Conservation (phyloP, 305 asterid species). For the Fraxinus latifolia region DNA sequence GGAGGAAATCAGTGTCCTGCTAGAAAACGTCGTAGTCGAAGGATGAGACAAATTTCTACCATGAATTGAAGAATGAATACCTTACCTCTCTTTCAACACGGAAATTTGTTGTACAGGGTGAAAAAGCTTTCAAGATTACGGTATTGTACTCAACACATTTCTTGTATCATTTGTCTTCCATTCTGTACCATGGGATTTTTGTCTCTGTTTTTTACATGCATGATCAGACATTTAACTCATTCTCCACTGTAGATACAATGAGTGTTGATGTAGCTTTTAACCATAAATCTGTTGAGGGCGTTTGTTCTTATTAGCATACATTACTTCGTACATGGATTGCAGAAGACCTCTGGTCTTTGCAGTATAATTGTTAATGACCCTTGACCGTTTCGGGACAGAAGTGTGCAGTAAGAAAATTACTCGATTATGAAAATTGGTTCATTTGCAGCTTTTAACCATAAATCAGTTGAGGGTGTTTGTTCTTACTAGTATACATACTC, state of each 20-base stretch:
- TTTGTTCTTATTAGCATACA: conserved; percentile 14
- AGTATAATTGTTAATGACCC: neutral
- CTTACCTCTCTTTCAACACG: neutral
- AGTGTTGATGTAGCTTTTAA: conserved; percentile 12
- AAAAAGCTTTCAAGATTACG: conserved; percentile 8
- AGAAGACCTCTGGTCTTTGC: neutral
- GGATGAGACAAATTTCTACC: neutral
- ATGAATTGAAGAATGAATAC: conserved; percentile 1
- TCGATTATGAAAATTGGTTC: neutral
- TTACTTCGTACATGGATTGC: neutral
- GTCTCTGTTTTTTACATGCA: neutral
- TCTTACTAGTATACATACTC: too few species aligned
- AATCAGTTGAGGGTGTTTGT: too few species aligned
- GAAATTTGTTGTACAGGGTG: conserved; percentile 18
- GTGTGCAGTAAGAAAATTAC: neutral
- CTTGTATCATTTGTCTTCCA: neutral
- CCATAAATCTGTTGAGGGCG: conserved; percentile 9
- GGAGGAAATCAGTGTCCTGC: neutral
- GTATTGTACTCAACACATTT: conserved; percentile 19
- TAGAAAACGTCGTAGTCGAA: neutral
- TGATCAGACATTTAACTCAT: neutral
- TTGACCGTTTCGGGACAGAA: conserved; percentile 9
- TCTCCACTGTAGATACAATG: conserved; percentile 21
- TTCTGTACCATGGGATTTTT: conserved; percentile 3
- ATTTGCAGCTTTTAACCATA: neutral